A percentile compares a stretch with the other conserved stretches of the same genome.
Evolutionary conservation across 108 stramenopile species (phyloP).

Genomic region (Skeletonema tropicum): DNA sequence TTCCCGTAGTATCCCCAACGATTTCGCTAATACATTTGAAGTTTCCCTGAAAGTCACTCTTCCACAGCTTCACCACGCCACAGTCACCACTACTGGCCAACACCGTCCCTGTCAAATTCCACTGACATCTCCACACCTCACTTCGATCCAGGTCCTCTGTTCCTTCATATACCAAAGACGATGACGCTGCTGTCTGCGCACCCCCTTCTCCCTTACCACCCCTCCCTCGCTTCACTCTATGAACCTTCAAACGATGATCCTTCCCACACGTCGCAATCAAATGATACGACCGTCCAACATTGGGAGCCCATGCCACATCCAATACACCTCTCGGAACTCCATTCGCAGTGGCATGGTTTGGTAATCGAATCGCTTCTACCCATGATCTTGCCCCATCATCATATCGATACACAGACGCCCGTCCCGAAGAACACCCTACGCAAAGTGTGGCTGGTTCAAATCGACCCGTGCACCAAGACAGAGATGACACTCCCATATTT

Average conservation of each 20-base stretch:
- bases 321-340: conserved; percentile 66
- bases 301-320: conserved; percentile 95
- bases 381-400: conserved; percentile 67
- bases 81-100: conserved; percentile 84
- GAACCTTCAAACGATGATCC: conserved; percentile 49
- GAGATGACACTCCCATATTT: conserved; percentile 71
- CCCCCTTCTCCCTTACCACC: conserved; percentile 17
- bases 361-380: conserved; percentile 63
- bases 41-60: conserved; percentile 66
- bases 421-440: conserved; percentile 67
- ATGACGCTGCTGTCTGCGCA: conserved; percentile 4
- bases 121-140: conserved; percentile 82
- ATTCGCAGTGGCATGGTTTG: conserved; percentile 26
- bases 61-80: conserved; percentile 81
- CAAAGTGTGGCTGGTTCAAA: conserved; percentile 93
- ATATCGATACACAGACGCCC: conserved; percentile 69
- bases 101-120: conserved; percentile 94
- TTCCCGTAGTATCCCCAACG: conserved; percentile 25
- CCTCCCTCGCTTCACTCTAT: conserved; percentile 42
- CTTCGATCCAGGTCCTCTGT: conserved; percentile 56
- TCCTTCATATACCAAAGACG: conserved; percentile 61
- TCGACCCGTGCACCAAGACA: conserved; percentile 90
- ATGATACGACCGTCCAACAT: conserved; percentile 90
- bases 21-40: conserved; percentile 81
- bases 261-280: conserved; percentile 81